Conservation (phyloP, 768 basidiomycete genomes). For the Leucocoprinus sp. region DNA sequence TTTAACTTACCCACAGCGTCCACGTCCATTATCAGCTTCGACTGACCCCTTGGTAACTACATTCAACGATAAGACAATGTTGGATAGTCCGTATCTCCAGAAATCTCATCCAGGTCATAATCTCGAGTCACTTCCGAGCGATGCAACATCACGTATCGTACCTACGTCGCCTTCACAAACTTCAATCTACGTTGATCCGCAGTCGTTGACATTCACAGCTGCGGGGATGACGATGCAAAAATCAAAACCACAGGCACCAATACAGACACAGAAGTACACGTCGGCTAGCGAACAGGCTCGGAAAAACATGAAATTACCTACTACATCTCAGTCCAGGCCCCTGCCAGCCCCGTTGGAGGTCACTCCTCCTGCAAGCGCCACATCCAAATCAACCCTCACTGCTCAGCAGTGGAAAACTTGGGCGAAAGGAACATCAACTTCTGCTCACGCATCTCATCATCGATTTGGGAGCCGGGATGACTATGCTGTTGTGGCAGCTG, state of each 20-base stretch:
- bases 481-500: slow-evolving; percentile 6
- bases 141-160: not conserved
- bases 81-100: slow-evolving; percentile 14
- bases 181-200: not conserved
- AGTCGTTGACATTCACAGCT: slow-evolving; percentile 15
- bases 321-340: slow-evolving; percentile 12
- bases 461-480: slow-evolving; percentile 8
- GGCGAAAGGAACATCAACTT: slow-evolving; percentile 4
- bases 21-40: not conserved
- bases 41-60: not conserved
- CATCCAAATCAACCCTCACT: slow-evolving; percentile 1
- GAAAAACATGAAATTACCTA: slow-evolving; percentile 15
- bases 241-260: not conserved
- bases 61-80: not conserved
- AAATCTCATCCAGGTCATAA: slow-evolving; percentile 13
- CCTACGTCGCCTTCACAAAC: not conserved
- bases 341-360: slow-evolving; percentile 10
- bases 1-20: slow-evolving; percentile 2
- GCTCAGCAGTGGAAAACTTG: slow-evolving; percentile 15
- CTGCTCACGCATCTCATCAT: not conserved
- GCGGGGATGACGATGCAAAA: slow-evolving; percentile 18
- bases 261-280: slow-evolving; percentile 12
- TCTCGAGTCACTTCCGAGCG: slow-evolving; percentile 16
- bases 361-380: not conserved
- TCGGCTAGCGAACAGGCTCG: slow-evolving; percentile 19